Conservation (phyloP, 2,329 filamentous ascomycete genomes). For the Trichophyton verrucosum region DNA sequence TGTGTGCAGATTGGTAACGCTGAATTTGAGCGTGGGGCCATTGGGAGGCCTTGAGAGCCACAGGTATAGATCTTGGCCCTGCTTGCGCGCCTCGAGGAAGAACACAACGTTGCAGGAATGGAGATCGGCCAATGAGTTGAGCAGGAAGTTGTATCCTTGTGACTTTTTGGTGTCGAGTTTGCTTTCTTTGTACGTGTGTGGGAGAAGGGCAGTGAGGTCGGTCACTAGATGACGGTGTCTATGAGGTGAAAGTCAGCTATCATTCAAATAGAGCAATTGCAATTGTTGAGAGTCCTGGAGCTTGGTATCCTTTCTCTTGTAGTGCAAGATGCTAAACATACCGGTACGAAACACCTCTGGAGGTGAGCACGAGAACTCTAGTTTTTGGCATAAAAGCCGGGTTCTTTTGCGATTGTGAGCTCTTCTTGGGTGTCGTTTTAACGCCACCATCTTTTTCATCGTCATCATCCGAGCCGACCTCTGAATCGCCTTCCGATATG, state of each 20-base stretch:
- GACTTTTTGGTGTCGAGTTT: conserved; percentile 86
- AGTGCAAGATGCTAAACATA: conserved; percentile 28
- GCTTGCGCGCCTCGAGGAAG: conserved; percentile 89
- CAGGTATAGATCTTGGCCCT: conserved; percentile 78
- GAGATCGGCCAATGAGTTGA: conserved; percentile 64
- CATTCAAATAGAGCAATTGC: background rate
- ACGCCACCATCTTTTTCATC: conserved; percentile 10
- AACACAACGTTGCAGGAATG: conserved; percentile 92
- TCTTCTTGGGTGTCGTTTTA: conserved; percentile 17
- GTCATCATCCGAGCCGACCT: conserved; percentile 14
- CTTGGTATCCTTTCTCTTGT: background rate
- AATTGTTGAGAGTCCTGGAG: background rate
- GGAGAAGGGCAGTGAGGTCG: conserved; percentile 76
- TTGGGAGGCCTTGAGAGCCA: conserved; percentile 90
- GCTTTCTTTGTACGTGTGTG: conserved; percentile 84
- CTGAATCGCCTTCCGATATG: conserved; percentile 15
- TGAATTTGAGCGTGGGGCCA: conserved; percentile 54
- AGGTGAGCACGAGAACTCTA: conserved; percentile 78
- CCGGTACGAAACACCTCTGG: conserved; percentile 82
- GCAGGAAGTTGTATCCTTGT: conserved; percentile 51
- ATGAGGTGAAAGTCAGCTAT: conserved; percentile 1
- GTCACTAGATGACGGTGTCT: conserved; percentile 90
- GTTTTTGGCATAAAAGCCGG: conserved; percentile 29
- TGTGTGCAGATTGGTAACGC: conserved; percentile 58
- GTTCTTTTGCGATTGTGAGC: conserved; percentile 12